Evolutionary conservation across 257 asterid genomes (phyloP), one percentile per base, ranked within the genome.

Genomic region (Scutellaria galericulata): DNA sequence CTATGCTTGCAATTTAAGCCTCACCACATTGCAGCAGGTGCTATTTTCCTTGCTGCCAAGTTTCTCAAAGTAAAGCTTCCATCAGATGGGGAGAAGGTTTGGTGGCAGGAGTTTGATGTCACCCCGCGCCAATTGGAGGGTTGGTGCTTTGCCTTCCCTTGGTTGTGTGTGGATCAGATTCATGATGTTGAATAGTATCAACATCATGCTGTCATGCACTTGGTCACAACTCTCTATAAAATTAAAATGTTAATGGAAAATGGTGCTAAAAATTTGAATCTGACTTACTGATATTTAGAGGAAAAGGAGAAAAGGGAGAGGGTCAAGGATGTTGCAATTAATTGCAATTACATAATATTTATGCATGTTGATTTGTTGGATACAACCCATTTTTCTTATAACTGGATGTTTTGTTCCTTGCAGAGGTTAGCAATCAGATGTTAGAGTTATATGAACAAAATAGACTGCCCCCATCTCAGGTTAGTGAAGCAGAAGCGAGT

Each of bases 41-140:
- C 99, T 53, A 95, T 95, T 79, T 95, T 95, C 77, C 98, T 95
- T 56, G 99, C 99, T 80, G 98, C 98, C 83, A 92, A 95, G 92
- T 95, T 95, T 77, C 98, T 95, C 69, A 92, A 90, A 90, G 98
- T 95, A 70, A 95, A 90, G 94, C 98, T 95, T 83, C 98, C 99
- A 57, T 79, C 89, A 77, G 99, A 95, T 54, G 90, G 95, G 5
- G 98, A 92, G 82, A 91, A 89, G 87, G 90, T 87, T 81, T 95
- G 99, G 99, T 92, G 99, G 99, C 99, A 92, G 86, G 99, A 95
- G 87, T 90, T 95, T 82, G 97, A 92, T 80, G 98, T 95, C 85
- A 92, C 96, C 81, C 99, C 99, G 75, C 98, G 92, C 83, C 99
- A 95, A 83, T 86, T 93, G 83, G 98, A 93, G 96, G 98, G 98